Evolutionary conservation across 768 basidiomycete genomes (phyloP).

Genomic region (Clitopilus passeckerianus): DNA sequence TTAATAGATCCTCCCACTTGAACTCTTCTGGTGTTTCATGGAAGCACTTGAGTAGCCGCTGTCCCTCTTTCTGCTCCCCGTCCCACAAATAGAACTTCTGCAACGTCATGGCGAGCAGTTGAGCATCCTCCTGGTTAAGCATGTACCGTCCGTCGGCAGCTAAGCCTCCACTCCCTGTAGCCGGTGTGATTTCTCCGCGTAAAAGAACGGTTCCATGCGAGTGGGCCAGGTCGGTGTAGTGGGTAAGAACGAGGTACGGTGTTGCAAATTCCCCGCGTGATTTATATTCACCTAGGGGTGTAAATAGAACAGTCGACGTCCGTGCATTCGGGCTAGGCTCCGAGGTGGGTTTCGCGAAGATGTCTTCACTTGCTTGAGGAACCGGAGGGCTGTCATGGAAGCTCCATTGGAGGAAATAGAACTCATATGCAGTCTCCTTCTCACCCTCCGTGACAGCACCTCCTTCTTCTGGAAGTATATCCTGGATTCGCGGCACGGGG

Average conservation of each 20-base stretch:
- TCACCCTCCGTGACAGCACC: constrained; percentile 21
- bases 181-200: constrained; percentile 86
- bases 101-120: constrained; percentile 70
- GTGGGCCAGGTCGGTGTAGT: constrained; percentile 83
- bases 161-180: constrained; percentile 33
- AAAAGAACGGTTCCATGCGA: constrained; percentile 83
- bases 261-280: constrained; percentile 78
- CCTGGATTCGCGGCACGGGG: constrained; percentile 60
- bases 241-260: constrained; percentile 85
- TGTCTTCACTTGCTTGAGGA: constrained; percentile 44
- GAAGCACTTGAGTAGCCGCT: constrained; percentile 59
- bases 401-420: constrained; percentile 87
- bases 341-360: constrained; percentile 32
- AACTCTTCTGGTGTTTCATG: constrained; percentile 78
- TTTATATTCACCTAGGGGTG: constrained; percentile 93
- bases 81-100: constrained; percentile 86
- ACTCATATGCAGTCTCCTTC: constrained; percentile 56
- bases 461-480: constrained; percentile 10
- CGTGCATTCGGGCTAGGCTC: constrained; percentile 34
- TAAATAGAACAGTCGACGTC: constrained; percentile 81
- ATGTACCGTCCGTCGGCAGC: constrained; percentile 43
- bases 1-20: constrained; percentile 76
- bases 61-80: constrained; percentile 30
- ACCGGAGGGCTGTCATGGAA: constrained; percentile 70
- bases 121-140: constrained; percentile 78